Evolutionary conservation across 306 rosid species (phyloP).

Genomic region (Crotalaria pallida): DNA sequence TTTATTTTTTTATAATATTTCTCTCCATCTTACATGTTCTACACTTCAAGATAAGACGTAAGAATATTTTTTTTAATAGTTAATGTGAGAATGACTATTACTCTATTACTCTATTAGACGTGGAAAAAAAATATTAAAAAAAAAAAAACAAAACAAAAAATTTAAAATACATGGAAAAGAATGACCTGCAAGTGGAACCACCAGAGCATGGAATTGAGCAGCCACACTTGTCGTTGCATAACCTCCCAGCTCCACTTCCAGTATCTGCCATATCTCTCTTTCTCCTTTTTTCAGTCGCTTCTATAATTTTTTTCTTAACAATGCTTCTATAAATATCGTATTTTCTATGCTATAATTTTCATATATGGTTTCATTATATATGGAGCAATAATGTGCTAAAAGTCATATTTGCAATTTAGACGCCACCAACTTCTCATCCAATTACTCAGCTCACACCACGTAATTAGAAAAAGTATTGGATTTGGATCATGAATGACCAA

Average conservation of each 20-base stretch:
- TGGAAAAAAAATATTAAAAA: too few relatives aligned
- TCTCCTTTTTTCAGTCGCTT: background rate
- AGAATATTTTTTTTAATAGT: too few relatives aligned
- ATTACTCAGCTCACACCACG: background rate
- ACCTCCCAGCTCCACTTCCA: background rate
- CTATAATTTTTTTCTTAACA: background rate
- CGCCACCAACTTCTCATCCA: background rate
- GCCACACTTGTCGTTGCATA: slow-evolving; percentile 14
- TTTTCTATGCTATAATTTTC: too few relatives aligned
- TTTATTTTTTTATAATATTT: too few relatives aligned
- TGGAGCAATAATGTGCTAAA: background rate
- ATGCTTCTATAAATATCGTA: too few relatives aligned
- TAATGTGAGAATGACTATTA: too few relatives aligned
- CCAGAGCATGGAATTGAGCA: slow-evolving; percentile 23
- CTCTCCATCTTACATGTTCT: too few relatives aligned
- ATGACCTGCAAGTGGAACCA: slow-evolving; percentile 14
- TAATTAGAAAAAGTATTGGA: background rate
- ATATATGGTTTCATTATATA: too few relatives aligned
- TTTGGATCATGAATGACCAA: too few relatives aligned
- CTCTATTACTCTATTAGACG: too few relatives aligned
- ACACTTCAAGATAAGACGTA: too few relatives aligned
- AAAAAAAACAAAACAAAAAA: too few relatives aligned
- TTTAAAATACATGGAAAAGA: background rate
- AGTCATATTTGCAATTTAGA: background rate
- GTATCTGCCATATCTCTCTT: background rate